Evolutionary conservation across 257 asterid genomes (phyloP).

Genomic region (Plectranthus barbatus): DNA sequence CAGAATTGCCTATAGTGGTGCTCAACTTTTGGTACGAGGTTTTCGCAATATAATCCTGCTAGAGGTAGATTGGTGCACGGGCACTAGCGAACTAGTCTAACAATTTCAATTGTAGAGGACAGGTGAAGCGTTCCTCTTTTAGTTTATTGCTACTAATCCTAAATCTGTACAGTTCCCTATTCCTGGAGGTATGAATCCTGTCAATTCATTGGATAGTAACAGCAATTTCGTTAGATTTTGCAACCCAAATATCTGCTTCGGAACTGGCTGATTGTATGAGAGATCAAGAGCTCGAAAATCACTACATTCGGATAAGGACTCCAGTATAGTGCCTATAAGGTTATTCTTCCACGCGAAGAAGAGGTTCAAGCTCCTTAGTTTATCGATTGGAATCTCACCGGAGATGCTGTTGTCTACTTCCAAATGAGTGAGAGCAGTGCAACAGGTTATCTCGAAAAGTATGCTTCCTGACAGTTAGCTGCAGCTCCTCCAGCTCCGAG

Average conservation of each 20-base stretch:
- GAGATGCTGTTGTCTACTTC: conserved; percentile 84
- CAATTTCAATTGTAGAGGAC: no score
- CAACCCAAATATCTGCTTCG: conserved; percentile 48
- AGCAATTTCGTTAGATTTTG: conserved; percentile 65
- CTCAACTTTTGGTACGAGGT: no score
- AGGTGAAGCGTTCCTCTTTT: no score
- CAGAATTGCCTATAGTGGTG: no score
- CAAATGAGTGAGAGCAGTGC: conserved; percentile 57
- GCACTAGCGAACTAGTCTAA: no score
- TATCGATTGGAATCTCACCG: conserved; percentile 62
- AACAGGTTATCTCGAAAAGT: conserved; percentile 63
- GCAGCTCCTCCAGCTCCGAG: conserved; percentile 56
- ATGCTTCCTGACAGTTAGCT: conserved; percentile 80
- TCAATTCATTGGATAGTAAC: conserved; percentile 60
- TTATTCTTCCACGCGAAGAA: conserved; percentile 94
- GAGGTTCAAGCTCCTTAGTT: conserved; percentile 43
- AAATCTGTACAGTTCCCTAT: conserved; percentile 79
- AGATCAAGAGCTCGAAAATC: conserved; percentile 83
- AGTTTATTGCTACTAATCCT: conserved; percentile 59
- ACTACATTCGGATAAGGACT: conserved; percentile 49
- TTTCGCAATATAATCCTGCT: no score
- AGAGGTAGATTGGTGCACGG: no score
- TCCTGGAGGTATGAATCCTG: conserved; percentile 80
- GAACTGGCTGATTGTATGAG: conserved; percentile 76
- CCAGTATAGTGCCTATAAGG: conserved; percentile 73